Evolutionary conservation across 2,329 filamentous ascomycete genomes (phyloP), one percentile per base, ranked within the genome.

Genomic region (Ceratocystis alfenasii): DNA sequence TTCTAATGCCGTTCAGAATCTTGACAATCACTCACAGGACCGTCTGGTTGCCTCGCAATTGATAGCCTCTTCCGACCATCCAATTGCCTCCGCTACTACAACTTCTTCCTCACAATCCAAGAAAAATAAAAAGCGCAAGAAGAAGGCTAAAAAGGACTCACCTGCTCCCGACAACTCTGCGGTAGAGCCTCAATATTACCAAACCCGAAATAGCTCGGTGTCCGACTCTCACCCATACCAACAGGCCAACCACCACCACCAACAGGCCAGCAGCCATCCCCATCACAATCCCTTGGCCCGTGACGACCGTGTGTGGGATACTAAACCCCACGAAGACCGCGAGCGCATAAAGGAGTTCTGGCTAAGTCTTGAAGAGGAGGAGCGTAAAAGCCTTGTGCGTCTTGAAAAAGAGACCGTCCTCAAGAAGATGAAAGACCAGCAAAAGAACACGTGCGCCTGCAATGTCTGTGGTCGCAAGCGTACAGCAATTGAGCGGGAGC

Each of bases 351-450:
- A 96, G 77, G 89, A 96, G 71, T 99, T 97, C 76, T 99, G 94
- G 94, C 83, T 99, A 64, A 91, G 91, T 17, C 77, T 99, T 55
- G 90, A 90, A 70, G 94, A 99, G 75, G 90, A 95, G 46, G 92
- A 97, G 74, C 89, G 94, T 71, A 94, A 95, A 74, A 94, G 90
- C 17, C 80, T 99, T 60, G 91, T 99, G 73, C 96, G 96, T 76
- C 93, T 99, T 36, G 94, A 99, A 77, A 99, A 99, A 78, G 93
- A 99, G 76, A 93, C 94, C 6, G 94, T 99, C 0, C 78, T 99
- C 66, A 91, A 90, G 73, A 99, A 99, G 80, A 99, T 99, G 94
- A 99, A 99, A 80, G 94, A 99, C 76, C 94, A 99, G 76, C 94
- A 99, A 76, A 97, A 97, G 76, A 92, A 97, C 75, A 97, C 93